Evolutionary conservation across 306 rosid species (phyloP), one percentile per base, ranked within the genome.

Genomic region (Lathyrus oleraceus): DNA sequence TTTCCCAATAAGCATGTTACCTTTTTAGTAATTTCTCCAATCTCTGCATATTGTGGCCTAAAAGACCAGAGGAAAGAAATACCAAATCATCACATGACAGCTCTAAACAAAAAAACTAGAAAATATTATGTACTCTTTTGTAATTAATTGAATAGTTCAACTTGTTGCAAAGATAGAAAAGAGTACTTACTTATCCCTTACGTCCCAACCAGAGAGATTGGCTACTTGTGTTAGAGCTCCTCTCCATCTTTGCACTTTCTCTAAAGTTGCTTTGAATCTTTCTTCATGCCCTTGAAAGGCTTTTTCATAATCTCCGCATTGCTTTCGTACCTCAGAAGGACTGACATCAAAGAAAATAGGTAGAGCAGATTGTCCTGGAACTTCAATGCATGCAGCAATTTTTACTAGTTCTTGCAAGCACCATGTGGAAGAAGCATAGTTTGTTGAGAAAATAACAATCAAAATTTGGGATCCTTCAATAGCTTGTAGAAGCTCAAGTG

Each of bases 381-480:
- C 42, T 16, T 40, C 0, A 45, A 32, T 14, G 20, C 9, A 44
- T 0, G 70, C 40, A 1, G 32, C 36, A 3, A 79, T 65, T 63
- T 64, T 56, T 6, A 12, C 48, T 0, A 79, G 60, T 8, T 79
- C 79, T n/a, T 4, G 38, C 65, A 79, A 36, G 76, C 83, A 74
- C 83, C 79, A 79, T 0, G 69, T 54, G 2, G 32, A 28, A 28
- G 32, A 28, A 28, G 32, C 32, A 28, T 28, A 28, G 32, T 28
- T 28, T 28, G 32, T 4, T 28, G 32, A 28, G 32, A 28, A 28
- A 5, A 28, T 28, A 3, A 28, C 32, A 28, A 28, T 28, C 32
- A 28, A 28, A 28, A 28, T 28, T 3, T 4, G 32, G 32, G 32
- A 28, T 28, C 32, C 32, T 28, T 28, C 5, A 28, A 28, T 28